These are phyloP conservation scores for Aspergillus felis DNA, from an alignment of 2,329 filamentous ascomycete genomes.

Conservation along the genomic window DNA sequence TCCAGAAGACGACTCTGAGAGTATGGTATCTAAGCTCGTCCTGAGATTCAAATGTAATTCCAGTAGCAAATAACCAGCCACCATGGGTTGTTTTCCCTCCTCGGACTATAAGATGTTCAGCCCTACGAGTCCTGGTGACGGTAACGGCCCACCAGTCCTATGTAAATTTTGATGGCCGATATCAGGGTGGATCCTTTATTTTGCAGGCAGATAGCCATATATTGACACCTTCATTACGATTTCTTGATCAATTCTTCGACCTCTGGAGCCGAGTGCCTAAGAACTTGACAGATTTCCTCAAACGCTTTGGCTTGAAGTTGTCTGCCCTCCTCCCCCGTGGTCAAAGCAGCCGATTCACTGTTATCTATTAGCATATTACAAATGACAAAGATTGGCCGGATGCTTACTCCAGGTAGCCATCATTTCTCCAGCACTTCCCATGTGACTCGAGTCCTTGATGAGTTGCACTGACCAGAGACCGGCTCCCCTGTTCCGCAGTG, in stretches of 20 bases:
- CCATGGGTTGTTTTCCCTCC: not conserved
- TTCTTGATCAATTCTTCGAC: slow-evolving; percentile 12
- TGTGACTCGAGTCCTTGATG: slow-evolving; percentile 41
- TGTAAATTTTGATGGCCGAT: not conserved
- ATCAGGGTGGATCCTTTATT: not conserved
- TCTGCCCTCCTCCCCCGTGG: slow-evolving; percentile 30
- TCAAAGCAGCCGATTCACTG: slow-evolving; percentile 33
- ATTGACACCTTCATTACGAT: not conserved
- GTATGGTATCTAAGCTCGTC: not conserved
- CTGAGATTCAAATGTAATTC: not conserved
- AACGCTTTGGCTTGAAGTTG: slow-evolving; percentile 37
- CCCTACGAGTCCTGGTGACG: not conserved
- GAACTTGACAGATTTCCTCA: slow-evolving; percentile 37
- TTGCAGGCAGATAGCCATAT: not conserved
- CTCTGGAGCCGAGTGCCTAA: slow-evolving; percentile 23
- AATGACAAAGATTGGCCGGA: not conserved
- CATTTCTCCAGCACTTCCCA: slow-evolving; percentile 43
- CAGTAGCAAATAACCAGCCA: not conserved
- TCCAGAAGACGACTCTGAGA: not conserved
- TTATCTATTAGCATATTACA: slow-evolving; percentile 12
- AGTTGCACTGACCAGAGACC: slow-evolving; percentile 41
- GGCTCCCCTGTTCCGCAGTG: slow-evolving; percentile 42
- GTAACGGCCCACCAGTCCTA: not conserved
- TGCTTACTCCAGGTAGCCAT: slow-evolving; percentile 35
- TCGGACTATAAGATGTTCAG: not conserved